A percentile compares a stretch with the other conserved stretches of the same genome.
These are phyloP conservation scores for Macroventuria anomochaeta DNA, from an alignment of 2,329 filamentous ascomycete genomes.

Conservation along the genomic window DNA sequence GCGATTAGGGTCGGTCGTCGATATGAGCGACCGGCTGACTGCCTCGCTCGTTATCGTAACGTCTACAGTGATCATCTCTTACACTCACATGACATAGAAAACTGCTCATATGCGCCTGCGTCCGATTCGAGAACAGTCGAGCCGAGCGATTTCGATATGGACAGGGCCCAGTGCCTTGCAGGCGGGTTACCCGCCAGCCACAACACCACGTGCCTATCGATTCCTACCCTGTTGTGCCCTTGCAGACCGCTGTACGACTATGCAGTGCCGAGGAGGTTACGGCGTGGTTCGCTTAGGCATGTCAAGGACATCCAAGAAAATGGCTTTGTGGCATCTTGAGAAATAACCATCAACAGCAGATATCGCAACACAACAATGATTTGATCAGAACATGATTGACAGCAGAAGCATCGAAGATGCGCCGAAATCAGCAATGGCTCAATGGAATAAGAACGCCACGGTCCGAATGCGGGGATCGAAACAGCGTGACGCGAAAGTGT, in stretches of 20 bases:
- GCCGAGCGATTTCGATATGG: neutral
- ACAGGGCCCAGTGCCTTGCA: slow-evolving; percentile 9
- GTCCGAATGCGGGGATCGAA: slow-evolving; percentile 15
- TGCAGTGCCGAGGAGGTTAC: neutral
- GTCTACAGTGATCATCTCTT: no score
- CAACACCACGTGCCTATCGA: slow-evolving; percentile 14
- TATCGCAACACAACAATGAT: neutral
- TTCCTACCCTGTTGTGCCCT: slow-evolving; percentile 1
- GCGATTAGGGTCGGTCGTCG: no score
- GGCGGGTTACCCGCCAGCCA: slow-evolving; percentile 17
- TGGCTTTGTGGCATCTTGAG: neutral
- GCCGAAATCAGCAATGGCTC: neutral
- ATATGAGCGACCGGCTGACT: no score
- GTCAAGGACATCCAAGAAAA: neutral
- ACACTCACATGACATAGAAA: no score
- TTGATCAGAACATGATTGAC: neutral
- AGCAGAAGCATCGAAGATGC: neutral
- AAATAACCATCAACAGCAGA: neutral
- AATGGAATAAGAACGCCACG: slow-evolving; percentile 1
- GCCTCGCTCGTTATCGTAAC: no score
- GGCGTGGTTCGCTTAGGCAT: slow-evolving; percentile 2
- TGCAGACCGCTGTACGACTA: slow-evolving; percentile 9
- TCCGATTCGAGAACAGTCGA: neutral
- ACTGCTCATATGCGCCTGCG: neutral
- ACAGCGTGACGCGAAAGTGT: slow-evolving; percentile 14